Conservation (phyloP, 495 filamentous ascomycete species). For the Thozetella sp. region DNA sequence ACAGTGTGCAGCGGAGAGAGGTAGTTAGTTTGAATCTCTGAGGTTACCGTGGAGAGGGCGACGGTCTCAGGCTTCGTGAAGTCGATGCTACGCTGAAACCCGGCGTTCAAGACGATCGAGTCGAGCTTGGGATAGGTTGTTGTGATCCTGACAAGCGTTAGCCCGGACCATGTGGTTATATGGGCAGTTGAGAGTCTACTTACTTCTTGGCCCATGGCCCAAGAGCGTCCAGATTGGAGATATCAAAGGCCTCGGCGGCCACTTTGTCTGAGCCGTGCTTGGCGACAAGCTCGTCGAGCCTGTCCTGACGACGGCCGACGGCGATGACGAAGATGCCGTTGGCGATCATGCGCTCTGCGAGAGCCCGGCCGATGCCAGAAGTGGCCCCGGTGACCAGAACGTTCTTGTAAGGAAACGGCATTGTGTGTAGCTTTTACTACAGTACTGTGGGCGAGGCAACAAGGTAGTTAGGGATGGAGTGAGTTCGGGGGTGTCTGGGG, state of each 20-base stretch:
- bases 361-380: constrained; percentile 67
- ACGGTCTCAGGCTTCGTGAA: constrained; percentile 61
- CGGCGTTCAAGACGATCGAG: constrained; percentile 58
- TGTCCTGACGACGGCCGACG: constrained; percentile 67
- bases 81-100: constrained; percentile 60
- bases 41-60: constrained; percentile 50
- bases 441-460: neutral
- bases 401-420: constrained; percentile 67
- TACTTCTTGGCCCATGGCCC: constrained; percentile 55
- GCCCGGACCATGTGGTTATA: neutral
- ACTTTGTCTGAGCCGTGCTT: constrained; percentile 59
- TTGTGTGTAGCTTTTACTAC: constrained; percentile 19
- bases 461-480: neutral
- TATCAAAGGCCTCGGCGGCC: constrained; percentile 59
- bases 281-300: constrained; percentile 59
- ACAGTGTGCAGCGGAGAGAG: constrained; percentile 61
- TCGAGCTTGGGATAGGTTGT: constrained; percentile 58
- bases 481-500: neutral
- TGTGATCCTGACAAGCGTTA: constrained; percentile 43
- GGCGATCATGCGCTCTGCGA: constrained; percentile 64
- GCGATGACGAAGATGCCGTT: constrained; percentile 63
- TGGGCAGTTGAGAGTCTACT: neutral
- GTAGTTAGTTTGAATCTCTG: constrained; percentile 71
- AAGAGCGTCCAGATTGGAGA: constrained; percentile 62
- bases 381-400: constrained; percentile 74